These are phyloP conservation scores for Datura wrightii DNA, from an alignment of 257 asterid species.

Conservation along the genomic window DNA sequence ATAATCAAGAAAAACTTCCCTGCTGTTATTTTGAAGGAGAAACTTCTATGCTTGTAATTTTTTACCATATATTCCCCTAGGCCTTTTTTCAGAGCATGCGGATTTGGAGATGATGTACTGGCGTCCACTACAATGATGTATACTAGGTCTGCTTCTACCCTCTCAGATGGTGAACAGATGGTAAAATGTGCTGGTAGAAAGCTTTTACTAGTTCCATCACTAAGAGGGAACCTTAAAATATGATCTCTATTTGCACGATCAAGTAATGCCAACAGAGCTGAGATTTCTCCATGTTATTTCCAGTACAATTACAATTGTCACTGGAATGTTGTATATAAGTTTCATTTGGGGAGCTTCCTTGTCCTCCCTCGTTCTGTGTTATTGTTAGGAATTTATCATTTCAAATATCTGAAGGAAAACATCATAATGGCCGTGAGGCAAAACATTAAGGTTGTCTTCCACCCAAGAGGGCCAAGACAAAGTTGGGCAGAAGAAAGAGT, in stretches of 20 bases:
- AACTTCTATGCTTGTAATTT: background rate
- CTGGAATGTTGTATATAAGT: background rate
- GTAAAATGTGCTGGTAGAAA: conserved; percentile 65
- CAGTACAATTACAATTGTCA: background rate
- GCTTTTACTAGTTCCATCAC: conserved; percentile 60
- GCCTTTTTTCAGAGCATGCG: conserved; percentile 69
- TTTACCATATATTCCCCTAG: conserved; percentile 43
- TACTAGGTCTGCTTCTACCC: conserved; percentile 44
- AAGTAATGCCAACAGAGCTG: conserved; percentile 5
- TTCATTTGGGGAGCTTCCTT: conserved; percentile 20
- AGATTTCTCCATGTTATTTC: background rate
- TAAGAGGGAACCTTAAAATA: conserved; percentile 36
- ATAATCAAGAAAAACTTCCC: background rate
- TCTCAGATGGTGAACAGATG: conserved; percentile 43
- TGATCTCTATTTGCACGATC: conserved; percentile 18
- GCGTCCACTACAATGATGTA: conserved; percentile 90
- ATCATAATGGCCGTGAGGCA: background rate
- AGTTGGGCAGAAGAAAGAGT: background rate
- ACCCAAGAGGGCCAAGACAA: background rate
- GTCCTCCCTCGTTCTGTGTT: background rate
- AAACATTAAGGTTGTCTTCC: background rate
- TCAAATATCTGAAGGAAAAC: background rate
- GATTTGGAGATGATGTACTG: conserved; percentile 74
- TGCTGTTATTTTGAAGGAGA: background rate
- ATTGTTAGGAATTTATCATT: background rate